Percentiles rank a stretch among this genome's conserved stretches.
Evolutionary conservation across 2,329 filamentous ascomycete genomes (phyloP).

Genomic region (Ophiocordyceps camponoti-leonardi): DNA sequence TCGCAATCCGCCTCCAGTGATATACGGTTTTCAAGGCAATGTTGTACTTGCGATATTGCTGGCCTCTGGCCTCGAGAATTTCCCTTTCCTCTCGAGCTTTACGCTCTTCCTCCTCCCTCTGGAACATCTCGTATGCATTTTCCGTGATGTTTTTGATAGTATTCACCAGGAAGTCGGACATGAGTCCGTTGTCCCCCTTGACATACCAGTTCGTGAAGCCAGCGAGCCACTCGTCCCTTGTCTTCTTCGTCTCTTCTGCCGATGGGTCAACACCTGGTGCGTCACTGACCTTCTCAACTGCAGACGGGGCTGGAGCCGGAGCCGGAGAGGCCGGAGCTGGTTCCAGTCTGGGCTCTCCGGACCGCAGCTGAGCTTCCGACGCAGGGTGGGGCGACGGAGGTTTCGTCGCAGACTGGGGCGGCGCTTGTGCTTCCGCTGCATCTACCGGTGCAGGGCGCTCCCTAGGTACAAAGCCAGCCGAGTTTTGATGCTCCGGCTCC

Average conservation of each 20-base stretch:
- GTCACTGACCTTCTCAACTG: background rate
- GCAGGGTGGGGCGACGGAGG: background rate
- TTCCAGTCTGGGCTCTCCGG: background rate
- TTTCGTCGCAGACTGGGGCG: background rate
- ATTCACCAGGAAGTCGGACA: conserved; percentile 30
- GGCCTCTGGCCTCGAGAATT: conserved; percentile 25
- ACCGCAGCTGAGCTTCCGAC: background rate
- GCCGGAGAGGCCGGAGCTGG: too few relatives aligned
- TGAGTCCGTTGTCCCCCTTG: conserved; percentile 31
- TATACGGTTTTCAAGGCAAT: conserved; percentile 39
- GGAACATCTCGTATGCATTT: conserved; percentile 21
- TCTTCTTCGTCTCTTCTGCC: conserved; percentile 2
- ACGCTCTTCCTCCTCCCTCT: conserved; percentile 22
- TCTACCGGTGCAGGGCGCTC: too few relatives aligned
- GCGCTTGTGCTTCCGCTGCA: too few relatives aligned
- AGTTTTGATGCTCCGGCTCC: too few relatives aligned
- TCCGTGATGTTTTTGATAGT: conserved; percentile 27
- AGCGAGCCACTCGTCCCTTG: conserved; percentile 23
- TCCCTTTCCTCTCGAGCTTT: conserved; percentile 30
- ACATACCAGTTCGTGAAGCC: conserved; percentile 38
- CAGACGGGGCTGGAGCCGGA: background rate
- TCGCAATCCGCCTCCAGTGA: conserved; percentile 32
- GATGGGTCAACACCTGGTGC: background rate
- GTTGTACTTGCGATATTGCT: conserved; percentile 29
- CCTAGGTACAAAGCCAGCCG: too few relatives aligned